Evolutionary conservation across 306 rosid species (phyloP).

Genomic region (Fagus crenata): DNA sequence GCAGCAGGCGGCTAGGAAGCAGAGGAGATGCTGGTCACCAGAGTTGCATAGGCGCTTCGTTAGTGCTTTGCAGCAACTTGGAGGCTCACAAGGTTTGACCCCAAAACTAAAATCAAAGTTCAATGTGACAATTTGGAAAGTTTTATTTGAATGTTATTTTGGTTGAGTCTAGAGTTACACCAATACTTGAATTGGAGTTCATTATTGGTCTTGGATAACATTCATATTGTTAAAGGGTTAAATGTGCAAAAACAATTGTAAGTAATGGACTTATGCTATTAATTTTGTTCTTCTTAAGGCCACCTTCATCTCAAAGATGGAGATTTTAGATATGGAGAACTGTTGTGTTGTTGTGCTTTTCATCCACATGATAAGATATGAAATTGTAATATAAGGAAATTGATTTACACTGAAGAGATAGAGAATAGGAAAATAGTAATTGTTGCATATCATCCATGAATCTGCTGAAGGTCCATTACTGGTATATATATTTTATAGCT

Average conservation of each 20-base stretch:
- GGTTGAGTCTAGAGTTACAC: constrained; percentile 4
- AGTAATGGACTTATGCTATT: background rate
- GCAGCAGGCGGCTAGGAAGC: constrained; percentile 69
- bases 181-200: constrained; percentile 29
- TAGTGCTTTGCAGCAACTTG: constrained; percentile 89
- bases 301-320: constrained; percentile 18
- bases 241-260: background rate
- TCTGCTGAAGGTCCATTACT: constrained; percentile 19
- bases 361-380: constrained; percentile 4
- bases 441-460: constrained; percentile 24
- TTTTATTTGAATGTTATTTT: background rate
- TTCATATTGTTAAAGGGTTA: constrained; percentile 18
- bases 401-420: constrained; percentile 18
- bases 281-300: background rate
- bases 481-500: constrained; percentile 14
- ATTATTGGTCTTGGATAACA: constrained; percentile 8
- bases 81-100: constrained; percentile 90
- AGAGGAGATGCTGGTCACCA: constrained; percentile 97
- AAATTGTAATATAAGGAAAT: constrained; percentile 25
- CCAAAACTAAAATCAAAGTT: constrained; percentile 16
- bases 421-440: constrained; percentile 10
- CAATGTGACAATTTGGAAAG: background rate
- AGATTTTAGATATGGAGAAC: constrained; percentile 28
- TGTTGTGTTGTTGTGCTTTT: constrained; percentile 22
- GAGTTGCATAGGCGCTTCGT: constrained; percentile 86